Evolutionary conservation across 805 yeast genomes (phyloP).

Genomic region (Alloascoidea hylecoeti): DNA sequence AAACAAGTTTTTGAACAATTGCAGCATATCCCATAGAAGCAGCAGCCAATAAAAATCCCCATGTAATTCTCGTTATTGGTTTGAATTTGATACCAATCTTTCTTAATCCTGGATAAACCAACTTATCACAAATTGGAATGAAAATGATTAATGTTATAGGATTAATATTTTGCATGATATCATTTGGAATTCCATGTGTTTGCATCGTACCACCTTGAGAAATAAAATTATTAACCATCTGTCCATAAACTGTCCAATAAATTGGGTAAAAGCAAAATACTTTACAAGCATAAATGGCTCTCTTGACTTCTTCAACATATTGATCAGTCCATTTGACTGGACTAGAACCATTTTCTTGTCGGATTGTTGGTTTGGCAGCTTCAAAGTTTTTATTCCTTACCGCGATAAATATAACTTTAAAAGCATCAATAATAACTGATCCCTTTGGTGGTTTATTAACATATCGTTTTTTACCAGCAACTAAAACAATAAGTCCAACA

Average conservation of each 20-base stretch:
- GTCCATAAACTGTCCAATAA: conserved; percentile 63
- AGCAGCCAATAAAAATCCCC: conserved; percentile 55
- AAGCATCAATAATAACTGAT: conserved; percentile 40
- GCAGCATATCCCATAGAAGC: conserved; percentile 65
- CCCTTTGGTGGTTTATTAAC: conserved; percentile 48
- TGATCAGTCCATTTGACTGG: conserved; percentile 58
- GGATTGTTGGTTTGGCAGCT: conserved; percentile 43
- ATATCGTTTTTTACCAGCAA: conserved; percentile 38
- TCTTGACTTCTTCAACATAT: conserved; percentile 59
- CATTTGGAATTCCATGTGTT: conserved; percentile 68
- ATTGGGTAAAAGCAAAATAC: conserved; percentile 59
- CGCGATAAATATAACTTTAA: conserved; percentile 28
- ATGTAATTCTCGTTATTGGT: conserved; percentile 59
- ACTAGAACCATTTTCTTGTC: conserved; percentile 29
- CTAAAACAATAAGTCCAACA: conserved; percentile 37
- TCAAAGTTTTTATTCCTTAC: conserved; percentile 31
- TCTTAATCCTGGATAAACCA: conserved; percentile 40
- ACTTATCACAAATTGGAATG: conserved; percentile 55
- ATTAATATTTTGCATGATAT: conserved; percentile 62
- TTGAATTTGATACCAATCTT: conserved; percentile 35
- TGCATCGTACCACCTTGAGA: conserved; percentile 68
- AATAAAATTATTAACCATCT: conserved; percentile 60
- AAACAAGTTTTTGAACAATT: conserved; percentile 57
- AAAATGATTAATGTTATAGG: conserved; percentile 66
- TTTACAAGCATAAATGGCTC: conserved; percentile 57